Conservation (phyloP, 768 basidiomycete genomes). For the Leccinum subtestaceum region DNA sequence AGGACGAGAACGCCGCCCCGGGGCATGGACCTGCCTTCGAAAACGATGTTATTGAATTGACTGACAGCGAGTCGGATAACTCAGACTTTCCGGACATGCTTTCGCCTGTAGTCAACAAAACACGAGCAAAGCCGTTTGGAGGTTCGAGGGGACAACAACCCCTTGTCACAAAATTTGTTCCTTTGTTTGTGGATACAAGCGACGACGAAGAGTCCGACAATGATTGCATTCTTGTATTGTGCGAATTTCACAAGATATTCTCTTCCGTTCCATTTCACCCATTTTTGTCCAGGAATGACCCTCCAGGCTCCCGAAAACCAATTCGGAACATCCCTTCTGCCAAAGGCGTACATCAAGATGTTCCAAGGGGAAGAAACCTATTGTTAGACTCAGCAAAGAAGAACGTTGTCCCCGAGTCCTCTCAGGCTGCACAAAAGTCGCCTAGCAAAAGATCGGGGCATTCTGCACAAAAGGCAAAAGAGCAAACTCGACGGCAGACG, state of each 20-base stretch:
- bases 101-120: conserved; percentile 22
- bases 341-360: conserved; percentile 12
- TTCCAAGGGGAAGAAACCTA: background rate
- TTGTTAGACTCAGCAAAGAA: conserved; percentile 15
- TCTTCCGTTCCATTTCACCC: background rate
- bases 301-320: conserved; percentile 47
- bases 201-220: conserved; percentile 35
- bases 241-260: conserved; percentile 14
- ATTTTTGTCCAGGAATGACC: conserved; percentile 41
- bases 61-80: conserved; percentile 27
- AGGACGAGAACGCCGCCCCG: background rate
- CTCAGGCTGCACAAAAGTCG: conserved; percentile 9
- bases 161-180: conserved; percentile 5
- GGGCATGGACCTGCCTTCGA: background rate
- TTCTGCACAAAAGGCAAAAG: conserved; percentile 35
- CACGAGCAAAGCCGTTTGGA: conserved; percentile 2
- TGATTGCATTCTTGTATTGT: conserved; percentile 40
- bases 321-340: conserved; percentile 23
- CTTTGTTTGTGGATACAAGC: conserved; percentile 30
- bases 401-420: background rate
- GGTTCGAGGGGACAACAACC: conserved; percentile 8
- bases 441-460: conserved; percentile 25
- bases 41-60: conserved; percentile 30
- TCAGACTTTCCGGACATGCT: conserved; percentile 23
- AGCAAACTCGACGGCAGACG: conserved; percentile 42